Evolutionary conservation across 202 grass and related monocot genomes (phyloP).

Genomic region (Brachypodium distachyon): DNA sequence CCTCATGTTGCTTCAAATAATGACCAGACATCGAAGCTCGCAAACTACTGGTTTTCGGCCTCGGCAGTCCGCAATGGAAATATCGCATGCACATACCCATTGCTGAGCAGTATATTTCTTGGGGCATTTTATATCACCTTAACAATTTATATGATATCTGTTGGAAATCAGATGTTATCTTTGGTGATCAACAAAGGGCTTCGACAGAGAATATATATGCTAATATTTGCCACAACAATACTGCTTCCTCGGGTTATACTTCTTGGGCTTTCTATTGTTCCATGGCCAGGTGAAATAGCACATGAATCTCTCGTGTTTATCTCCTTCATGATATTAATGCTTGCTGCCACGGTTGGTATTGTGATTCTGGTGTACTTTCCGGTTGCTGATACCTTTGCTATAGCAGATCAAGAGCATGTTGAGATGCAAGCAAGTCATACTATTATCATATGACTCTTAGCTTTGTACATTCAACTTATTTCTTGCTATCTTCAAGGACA

Average conservation of each 20-base stretch:
- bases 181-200: slow-evolving; percentile 92
- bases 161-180: slow-evolving; percentile 52
- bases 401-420: slow-evolving; percentile 45
- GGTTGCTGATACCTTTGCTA: slow-evolving; percentile 58
- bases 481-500: not conserved
- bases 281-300: slow-evolving; percentile 39
- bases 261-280: slow-evolving; percentile 70
- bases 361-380: slow-evolving; percentile 88
- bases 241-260: slow-evolving; percentile 54
- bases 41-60: slow-evolving; percentile 44
- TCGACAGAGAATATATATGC: slow-evolving; percentile 67
- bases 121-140: slow-evolving; percentile 63
- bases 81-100: slow-evolving; percentile 67
- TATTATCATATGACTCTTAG: slow-evolving; percentile 15
- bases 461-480: not conserved
- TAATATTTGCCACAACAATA: slow-evolving; percentile 45
- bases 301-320: slow-evolving; percentile 74
- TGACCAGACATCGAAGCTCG: slow-evolving; percentile 17
- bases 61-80: slow-evolving; percentile 19
- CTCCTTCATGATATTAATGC: slow-evolving; percentile 68
- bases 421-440: slow-evolving; percentile 41
- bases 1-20: slow-evolving; percentile 28
- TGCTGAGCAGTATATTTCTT: slow-evolving; percentile 81
- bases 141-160: slow-evolving; percentile 56
- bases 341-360: slow-evolving; percentile 57